Base-by-base conservation (phyloP, 768 basidiomycete genomes). In the Tylopilus rubrobrunneus region DNA sequence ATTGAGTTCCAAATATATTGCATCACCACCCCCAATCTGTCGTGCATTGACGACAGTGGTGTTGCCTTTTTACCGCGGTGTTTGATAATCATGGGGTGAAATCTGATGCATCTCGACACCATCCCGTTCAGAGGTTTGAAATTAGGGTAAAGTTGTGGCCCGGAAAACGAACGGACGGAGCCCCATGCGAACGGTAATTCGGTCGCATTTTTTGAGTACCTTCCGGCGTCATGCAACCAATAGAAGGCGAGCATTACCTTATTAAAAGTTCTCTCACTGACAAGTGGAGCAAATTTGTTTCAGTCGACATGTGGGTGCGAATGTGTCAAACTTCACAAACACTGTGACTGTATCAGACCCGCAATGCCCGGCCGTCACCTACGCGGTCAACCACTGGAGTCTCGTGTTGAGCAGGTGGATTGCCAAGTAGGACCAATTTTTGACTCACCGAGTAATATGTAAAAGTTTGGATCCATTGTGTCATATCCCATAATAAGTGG, bases 261-360 rank as follows among this genome's bases (percentile, higher is more conserved):
- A 27, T 19, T 19, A 19, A 19, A 19, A 19, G n/a, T 19, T 33
- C 11, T 51, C 62, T 33, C 52, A 52, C 48, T 19, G n/a, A 47
- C 55, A 60, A 48, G 65, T 67, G 64, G 65, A 67, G 65, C 29
- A 50, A 42, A 54, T 40, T 23, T 66, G 59, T 62, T 64, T 64
- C 62, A 55, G 43, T 29, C 36, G 43, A 53, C 58, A 53, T 36
- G 46, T 54, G 58, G 52, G 45, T 29, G 40, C 23, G 21, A 25
- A 34, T 19, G 6, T 48, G 27, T 34, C 41, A 14, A 15, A 43
- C 7, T 11, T 21, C 23, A 10, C 40, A 40, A 52, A 9, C 27
- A 49, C n/a, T 11, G 31, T 11, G 7, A 31, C 5, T 23, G 12
- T 41, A 45, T 21, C 33, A 15, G 28, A 14, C 41, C n/a, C 33